Percentiles rank a stretch among this genome's conserved stretches.
Evolutionary conservation across 1,284 basidiomycete genomes (phyloP).

Genomic region (Sanguinoderma infundibulare): DNA sequence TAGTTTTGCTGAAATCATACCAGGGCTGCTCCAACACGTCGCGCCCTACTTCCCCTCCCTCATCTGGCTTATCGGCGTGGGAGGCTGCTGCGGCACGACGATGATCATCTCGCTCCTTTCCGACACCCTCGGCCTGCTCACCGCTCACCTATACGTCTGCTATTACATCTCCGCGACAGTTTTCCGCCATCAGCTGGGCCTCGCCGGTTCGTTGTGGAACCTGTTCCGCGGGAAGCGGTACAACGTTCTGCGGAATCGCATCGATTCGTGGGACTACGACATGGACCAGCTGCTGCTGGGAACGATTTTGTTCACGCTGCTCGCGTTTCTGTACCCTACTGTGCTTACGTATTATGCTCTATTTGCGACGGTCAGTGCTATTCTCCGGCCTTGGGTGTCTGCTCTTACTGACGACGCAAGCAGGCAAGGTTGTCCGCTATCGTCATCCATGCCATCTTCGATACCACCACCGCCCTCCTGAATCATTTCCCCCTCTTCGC

Average conservation of each 20-base stretch:
- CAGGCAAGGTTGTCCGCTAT: conserved; percentile 71
- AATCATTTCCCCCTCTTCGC: conserved; percentile 94
- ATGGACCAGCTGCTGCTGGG: conserved; percentile 94
- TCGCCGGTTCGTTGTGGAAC: conserved; percentile 82
- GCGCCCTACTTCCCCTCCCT: conserved; percentile 50
- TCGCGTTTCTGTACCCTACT: conserved; percentile 92
- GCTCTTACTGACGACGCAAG: neutral
- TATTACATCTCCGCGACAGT: conserved; percentile 70
- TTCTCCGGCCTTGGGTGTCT: neutral
- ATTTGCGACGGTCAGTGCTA: conserved; percentile 70
- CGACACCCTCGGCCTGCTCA: conserved; percentile 71
- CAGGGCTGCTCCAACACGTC: conserved; percentile 42
- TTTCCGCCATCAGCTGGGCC: conserved; percentile 67
- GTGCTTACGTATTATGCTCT: conserved; percentile 85
- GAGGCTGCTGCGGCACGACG: conserved; percentile 71
- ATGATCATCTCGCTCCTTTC: conserved; percentile 69
- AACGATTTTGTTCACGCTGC: conserved; percentile 92
- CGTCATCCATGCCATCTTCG: conserved; percentile 61
- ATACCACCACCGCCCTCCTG: conserved; percentile 74
- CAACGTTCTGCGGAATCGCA: conserved; percentile 82
- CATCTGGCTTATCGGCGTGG: conserved; percentile 54
- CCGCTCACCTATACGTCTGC: conserved; percentile 76
- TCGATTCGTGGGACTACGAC: conserved; percentile 91
- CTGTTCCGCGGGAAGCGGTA: conserved; percentile 93
- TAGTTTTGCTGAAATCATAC: neutral